A percentile compares a stretch with the other conserved stretches of the same genome.
phyloP scores from a whole-genome alignment of 2,329 filamentous ascomycete species.

The Ophidiomyces ophidiicola region DNA sequence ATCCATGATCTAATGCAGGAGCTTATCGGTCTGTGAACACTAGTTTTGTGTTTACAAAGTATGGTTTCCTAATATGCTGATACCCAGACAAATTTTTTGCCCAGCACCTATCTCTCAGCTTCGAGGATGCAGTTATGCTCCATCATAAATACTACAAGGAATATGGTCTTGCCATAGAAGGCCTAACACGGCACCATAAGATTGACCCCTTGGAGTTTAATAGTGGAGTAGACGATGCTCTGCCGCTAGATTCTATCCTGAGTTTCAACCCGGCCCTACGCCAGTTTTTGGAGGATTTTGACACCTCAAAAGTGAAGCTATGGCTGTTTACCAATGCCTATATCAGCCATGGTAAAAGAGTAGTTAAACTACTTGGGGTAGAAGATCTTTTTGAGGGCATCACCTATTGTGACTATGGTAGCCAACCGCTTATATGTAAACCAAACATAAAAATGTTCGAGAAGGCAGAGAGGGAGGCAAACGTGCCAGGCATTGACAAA shows the following conservation, averaged over 20 bases:
- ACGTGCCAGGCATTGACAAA: constrained; percentile 51
- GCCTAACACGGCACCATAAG: constrained; percentile 82
- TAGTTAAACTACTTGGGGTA: constrained; percentile 66
- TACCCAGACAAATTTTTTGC: constrained; percentile 46
- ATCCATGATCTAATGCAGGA: constrained; percentile 82
- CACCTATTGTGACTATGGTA: constrained; percentile 82
- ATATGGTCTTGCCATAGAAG: constrained; percentile 95
- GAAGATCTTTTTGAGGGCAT: constrained; percentile 89
- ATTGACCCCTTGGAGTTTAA: constrained; percentile 96
- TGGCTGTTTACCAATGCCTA: constrained; percentile 99
- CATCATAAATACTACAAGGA: constrained; percentile 89
- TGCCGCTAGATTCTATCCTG: constrained; percentile 76
- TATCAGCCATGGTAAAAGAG: constrained; percentile 69
- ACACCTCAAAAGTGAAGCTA: constrained; percentile 67
- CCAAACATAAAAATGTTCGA: constrained; percentile 69
- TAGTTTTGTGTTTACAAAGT: background rate
- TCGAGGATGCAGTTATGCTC: constrained; percentile 69
- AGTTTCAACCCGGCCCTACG: constrained; percentile 64
- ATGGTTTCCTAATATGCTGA: background rate
- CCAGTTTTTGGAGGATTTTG: constrained; percentile 66
- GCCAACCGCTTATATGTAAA: constrained; percentile 69
- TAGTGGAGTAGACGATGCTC: constrained; percentile 80
- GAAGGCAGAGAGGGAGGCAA: constrained; percentile 80
- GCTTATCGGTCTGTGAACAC: constrained; percentile 47
- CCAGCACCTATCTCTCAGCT: constrained; percentile 58